These are phyloP conservation scores for Trametes sp. DNA, from an alignment of 1,284 basidiomycete genomes.

Conservation along the genomic window DNA sequence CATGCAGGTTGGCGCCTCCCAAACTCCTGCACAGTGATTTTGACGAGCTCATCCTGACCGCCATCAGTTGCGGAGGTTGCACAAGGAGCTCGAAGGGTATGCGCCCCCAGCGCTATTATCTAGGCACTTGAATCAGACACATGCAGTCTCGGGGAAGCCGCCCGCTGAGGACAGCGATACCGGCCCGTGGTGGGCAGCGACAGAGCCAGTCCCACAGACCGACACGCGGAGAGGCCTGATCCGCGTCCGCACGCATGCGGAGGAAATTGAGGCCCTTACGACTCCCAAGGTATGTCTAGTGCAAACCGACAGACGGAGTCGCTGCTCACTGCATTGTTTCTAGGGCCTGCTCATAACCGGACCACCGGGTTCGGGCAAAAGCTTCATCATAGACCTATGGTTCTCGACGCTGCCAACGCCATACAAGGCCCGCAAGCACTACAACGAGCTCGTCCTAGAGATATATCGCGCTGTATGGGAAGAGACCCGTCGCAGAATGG, in stretches of 20 bases:
- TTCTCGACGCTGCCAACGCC: constrained; percentile 64
- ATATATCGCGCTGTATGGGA: constrained; percentile 73
- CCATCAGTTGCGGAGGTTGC: constrained; percentile 54
- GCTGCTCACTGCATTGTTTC: background rate
- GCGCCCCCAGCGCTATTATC: constrained; percentile 51
- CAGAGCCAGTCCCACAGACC: constrained; percentile 24
- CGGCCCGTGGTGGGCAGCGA: constrained; percentile 40
- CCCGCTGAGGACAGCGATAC: constrained; percentile 24
- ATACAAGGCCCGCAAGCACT: constrained; percentile 71
- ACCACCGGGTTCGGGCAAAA: constrained; percentile 82
- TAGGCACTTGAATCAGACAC: constrained; percentile 36
- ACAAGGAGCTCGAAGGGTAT: constrained; percentile 56
- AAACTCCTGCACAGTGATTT: background rate
- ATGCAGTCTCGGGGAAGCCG: constrained; percentile 33
- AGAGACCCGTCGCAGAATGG: constrained; percentile 57
- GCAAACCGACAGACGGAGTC: no score
- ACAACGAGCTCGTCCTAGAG: constrained; percentile 72
- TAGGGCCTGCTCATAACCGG: constrained; percentile 81
- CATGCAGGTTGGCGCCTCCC: constrained; percentile 57
- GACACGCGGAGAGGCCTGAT: constrained; percentile 48
- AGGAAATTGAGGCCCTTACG: constrained; percentile 62
- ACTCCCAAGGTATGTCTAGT: constrained; percentile 63
- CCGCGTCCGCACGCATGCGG: constrained; percentile 59
- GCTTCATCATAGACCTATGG: constrained; percentile 73
- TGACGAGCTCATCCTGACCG: background rate